Evolutionary conservation across 352 stramenopile species (phyloP).

Genomic region (Pythium apleroticum): DNA sequence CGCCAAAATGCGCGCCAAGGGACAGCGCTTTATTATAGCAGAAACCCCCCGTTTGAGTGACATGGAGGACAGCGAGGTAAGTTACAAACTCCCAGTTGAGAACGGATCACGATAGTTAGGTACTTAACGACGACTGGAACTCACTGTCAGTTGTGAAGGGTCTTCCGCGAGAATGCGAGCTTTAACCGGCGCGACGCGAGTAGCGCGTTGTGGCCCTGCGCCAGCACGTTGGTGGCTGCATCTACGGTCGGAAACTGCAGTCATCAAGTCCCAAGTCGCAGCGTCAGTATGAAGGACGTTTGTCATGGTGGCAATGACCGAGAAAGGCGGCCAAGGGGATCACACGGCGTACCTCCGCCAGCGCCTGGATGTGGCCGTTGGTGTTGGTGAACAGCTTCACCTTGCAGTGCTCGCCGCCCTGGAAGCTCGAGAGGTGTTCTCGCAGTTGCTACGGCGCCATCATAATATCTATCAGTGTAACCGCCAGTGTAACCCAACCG

Average conservation of each 20-base stretch:
- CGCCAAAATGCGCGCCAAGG: constrained; percentile 24
- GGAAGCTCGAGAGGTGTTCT: constrained; percentile 36
- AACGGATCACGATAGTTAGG: constrained; percentile 3
- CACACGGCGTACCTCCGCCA: constrained; percentile 36
- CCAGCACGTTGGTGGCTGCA: constrained; percentile 51
- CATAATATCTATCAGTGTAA: background rate
- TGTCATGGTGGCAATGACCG: background rate
- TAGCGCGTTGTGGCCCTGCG: constrained; percentile 45
- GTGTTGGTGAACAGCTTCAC: constrained; percentile 48
- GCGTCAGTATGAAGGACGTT: background rate
- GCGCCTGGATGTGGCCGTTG: constrained; percentile 47
- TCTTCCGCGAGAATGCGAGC: constrained; percentile 59
- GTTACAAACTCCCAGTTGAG: background rate
- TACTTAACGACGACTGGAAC: background rate
- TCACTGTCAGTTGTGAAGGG: constrained; percentile 39
- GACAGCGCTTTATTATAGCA: constrained; percentile 15
- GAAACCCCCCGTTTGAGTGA: constrained; percentile 3
- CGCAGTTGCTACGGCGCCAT: constrained; percentile 33
- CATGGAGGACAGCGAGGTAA: background rate
- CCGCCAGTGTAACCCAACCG: background rate
- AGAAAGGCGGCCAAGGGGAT: background rate
- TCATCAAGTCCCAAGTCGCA: background rate
- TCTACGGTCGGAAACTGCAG: constrained; percentile 46
- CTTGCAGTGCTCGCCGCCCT: constrained; percentile 41
- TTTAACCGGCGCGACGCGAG: constrained; percentile 44